Base-by-base conservation (phyloP, 768 basidiomycete species). In the Phaeolepiota aurea region DNA sequence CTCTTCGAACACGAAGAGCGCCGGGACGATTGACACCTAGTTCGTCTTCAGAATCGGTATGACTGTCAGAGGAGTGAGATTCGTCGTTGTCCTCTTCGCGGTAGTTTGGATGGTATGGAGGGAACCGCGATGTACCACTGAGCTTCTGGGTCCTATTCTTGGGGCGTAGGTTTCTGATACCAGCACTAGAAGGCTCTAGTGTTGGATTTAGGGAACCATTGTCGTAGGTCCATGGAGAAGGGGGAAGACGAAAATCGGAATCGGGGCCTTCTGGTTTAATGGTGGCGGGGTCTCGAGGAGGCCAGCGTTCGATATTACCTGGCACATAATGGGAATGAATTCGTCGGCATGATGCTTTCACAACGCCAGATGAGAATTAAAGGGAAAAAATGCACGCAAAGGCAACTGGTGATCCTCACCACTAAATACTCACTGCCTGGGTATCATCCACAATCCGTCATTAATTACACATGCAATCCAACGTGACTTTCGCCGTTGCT, bases 191-290 rank as follows among this genome's bases (percentile, higher is more conserved):
- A 0, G 90, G 81, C 28, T 65, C 67, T 7, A 94, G 76, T 25
- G 65, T 54, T 4, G 92, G 92, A 54, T 96, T 96, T 11, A 92
- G 52, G 11, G 69, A 63, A 14, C 68, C 82, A 38, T 85, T 82
- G 47, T 83, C 79, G 53, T 87, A 94, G 11, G 89, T 89, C 82
- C 91, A 96, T 3, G 92, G 89, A 3, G 77, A 79, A 16, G 68
- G 57, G 1, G 77, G 73, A 22, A 80, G 71, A 22, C 55, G 57
- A 48, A 78, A 71, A 43, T 66, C 61, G 16, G 57, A 54, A 15
- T 63, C 38, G 1, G 25, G 22, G 4, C 11, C 55, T 20, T 64
- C 57, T 15, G 58, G 54, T 36, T 52, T 47, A 44, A 64, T 64
- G 22, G 50, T 47, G n/a, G 55, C 50, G 36, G 81, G 80, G 55